These are phyloP conservation scores for Cryphonectria naterciae DNA, from an alignment of 2,329 filamentous ascomycete genomes.

Conservation along the genomic window DNA sequence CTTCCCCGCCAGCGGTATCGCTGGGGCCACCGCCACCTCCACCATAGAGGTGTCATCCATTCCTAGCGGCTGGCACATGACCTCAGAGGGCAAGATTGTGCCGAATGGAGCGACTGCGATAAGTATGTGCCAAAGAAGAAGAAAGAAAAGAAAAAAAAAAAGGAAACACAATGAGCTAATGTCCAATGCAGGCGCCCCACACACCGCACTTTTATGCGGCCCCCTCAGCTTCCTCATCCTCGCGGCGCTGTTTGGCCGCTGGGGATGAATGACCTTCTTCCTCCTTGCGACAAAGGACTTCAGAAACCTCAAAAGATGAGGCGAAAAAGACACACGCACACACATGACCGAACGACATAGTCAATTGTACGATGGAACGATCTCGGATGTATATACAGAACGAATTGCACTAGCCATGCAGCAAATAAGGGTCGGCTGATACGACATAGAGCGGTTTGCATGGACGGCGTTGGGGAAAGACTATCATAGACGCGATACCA, in stretches of 20 bases:
- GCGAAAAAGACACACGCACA: background rate
- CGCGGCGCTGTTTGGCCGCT: conserved; percentile 35
- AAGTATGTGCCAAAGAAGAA: conserved; percentile 34
- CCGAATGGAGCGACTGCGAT: conserved; percentile 70
- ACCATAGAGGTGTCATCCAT: conserved; percentile 57
- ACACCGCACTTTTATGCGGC: conserved; percentile 53
- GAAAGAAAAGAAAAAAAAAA: background rate
- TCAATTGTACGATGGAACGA: background rate
- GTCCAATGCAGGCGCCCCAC: conserved; percentile 39
- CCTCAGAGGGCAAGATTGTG: conserved; percentile 76
- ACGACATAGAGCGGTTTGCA: background rate
- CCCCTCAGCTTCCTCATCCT: conserved; percentile 50
- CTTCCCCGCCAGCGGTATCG: conserved; percentile 73
- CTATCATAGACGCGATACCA: conserved; percentile 6
- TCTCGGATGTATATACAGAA: background rate
- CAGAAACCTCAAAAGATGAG: background rate
- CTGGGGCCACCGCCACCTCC: conserved; percentile 56
- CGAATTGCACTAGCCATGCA: background rate
- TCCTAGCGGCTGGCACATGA: conserved; percentile 82
- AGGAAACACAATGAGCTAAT: background rate
- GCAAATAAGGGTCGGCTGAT: background rate
- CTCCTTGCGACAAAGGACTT: conserved; percentile 38
- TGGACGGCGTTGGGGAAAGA: background rate
- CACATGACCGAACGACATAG: background rate
- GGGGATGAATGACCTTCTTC: conserved; percentile 46